A percentile compares a stretch with the other conserved stretches of the same genome.
phyloP scores from a whole-genome alignment of 2,329 filamentous ascomycete species.

The Chrysoporthe puriensis region DNA sequence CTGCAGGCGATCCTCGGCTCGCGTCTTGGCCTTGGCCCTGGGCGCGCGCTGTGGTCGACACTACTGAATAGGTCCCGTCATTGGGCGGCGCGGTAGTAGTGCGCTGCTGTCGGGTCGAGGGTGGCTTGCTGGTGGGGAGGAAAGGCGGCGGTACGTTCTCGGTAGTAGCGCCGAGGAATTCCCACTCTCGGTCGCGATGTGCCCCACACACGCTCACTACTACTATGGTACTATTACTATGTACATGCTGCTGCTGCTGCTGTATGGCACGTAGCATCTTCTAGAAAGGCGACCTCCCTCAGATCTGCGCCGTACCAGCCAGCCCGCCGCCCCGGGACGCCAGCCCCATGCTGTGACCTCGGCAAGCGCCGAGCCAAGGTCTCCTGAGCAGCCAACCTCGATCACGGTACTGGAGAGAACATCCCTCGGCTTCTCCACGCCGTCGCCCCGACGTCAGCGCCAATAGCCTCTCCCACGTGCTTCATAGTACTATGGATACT shows the following conservation, averaged over 20 bases:
- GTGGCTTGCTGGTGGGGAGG: no score
- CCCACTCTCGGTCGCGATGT: neutral
- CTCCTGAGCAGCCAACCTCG: no score
- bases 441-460: neutral
- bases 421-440: neutral
- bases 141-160: neutral
- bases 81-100: no score
- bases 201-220: neutral
- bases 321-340: neutral
- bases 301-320: no score
- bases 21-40: neutral
- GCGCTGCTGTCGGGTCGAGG: no score
- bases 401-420: no score
- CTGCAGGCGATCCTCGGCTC: neutral
- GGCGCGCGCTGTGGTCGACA: no score
- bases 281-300: no score
- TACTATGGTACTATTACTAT: no score
- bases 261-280: neutral
- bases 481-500: neutral
- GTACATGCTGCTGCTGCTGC: neutral
- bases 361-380: neutral
- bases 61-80: no score
- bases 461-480: neutral
- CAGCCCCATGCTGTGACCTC: neutral
- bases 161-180: constrained; percentile 2